These are phyloP conservation scores for Chenopodium formosanum DNA, from an alignment of 148 eudicot species.

Conservation along the genomic window DNA sequence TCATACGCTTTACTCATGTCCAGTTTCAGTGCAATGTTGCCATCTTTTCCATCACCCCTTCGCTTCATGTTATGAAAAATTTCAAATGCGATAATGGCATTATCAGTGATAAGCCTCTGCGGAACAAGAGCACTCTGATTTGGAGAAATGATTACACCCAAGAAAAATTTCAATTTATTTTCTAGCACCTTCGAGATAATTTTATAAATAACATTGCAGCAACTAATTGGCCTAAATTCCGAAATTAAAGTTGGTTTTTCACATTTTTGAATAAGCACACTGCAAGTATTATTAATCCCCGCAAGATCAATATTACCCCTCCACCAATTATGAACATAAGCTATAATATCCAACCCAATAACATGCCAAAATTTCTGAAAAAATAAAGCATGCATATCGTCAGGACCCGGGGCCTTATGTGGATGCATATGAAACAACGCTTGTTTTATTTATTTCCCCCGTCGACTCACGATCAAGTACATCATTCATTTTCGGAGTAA, in stretches of 20 bases:
- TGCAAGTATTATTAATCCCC: not conserved
- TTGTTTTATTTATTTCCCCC: not conserved
- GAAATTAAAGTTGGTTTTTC: not conserved
- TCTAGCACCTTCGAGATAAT: not conserved
- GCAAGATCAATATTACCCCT: not conserved
- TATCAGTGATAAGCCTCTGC: too few species aligned
- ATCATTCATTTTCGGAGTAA: not conserved
- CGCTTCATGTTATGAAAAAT: too few species aligned
- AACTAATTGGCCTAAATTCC: not conserved
- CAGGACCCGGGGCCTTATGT: not conserved
- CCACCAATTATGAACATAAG: not conserved
- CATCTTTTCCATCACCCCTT: too few species aligned
- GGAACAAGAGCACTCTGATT: too few species aligned
- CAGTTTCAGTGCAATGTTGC: too few species aligned
- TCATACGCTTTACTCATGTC: too few species aligned
- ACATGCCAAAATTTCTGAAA: not conserved
- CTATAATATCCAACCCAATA: not conserved
- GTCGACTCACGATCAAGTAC: not conserved
- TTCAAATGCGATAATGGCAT: too few species aligned
- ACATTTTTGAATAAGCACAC: not conserved
- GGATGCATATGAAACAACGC: not conserved
- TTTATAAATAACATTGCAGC: not conserved
- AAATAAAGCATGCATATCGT: constrained; percentile 6
- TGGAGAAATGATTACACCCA: not conserved
- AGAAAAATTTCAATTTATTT: not conserved